A percentile compares a stretch with the other conserved stretches of the same genome.
Evolutionary conservation across 2,329 filamentous ascomycete species (phyloP).

Genomic region (Pyricularia pennisetigena): DNA sequence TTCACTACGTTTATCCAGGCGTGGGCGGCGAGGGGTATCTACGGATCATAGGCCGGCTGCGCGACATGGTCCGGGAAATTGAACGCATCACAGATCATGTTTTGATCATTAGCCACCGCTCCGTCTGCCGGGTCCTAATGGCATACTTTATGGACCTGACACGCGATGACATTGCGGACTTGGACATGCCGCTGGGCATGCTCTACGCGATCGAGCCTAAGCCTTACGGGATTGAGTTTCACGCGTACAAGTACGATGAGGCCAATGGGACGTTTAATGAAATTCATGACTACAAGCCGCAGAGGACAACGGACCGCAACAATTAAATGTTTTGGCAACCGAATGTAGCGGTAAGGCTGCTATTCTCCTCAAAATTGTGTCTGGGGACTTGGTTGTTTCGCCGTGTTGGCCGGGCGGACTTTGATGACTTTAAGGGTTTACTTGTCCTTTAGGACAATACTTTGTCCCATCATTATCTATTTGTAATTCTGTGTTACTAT

Average conservation of each 20-base stretch:
- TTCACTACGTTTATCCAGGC: constrained; percentile 93
- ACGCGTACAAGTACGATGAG: constrained; percentile 85
- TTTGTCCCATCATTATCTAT: neutral
- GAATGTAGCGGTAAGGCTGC: neutral
- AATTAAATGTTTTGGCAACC: constrained; percentile 9
- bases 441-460: neutral
- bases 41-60: constrained; percentile 90
- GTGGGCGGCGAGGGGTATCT: constrained; percentile 94
- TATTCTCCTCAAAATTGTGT: neutral
- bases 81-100: constrained; percentile 96
- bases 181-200: constrained; percentile 90
- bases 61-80: constrained; percentile 92
- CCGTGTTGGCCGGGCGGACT: neutral
- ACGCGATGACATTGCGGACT: constrained; percentile 82
- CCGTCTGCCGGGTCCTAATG: constrained; percentile 82
- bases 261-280: constrained; percentile 72
- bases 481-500: neutral
- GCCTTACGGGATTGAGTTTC: constrained; percentile 95
- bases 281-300: constrained; percentile 72
- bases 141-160: constrained; percentile 95
- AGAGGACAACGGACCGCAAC: constrained; percentile 39
- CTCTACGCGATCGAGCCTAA: constrained; percentile 94
- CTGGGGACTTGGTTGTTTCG: neutral
- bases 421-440: neutral
- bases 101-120: constrained; percentile 84